Percentiles rank a stretch among this genome's conserved stretches.
These are phyloP conservation scores for Spergularia azorica DNA, from an alignment of 179 eudicot species.

Conservation along the genomic window DNA sequence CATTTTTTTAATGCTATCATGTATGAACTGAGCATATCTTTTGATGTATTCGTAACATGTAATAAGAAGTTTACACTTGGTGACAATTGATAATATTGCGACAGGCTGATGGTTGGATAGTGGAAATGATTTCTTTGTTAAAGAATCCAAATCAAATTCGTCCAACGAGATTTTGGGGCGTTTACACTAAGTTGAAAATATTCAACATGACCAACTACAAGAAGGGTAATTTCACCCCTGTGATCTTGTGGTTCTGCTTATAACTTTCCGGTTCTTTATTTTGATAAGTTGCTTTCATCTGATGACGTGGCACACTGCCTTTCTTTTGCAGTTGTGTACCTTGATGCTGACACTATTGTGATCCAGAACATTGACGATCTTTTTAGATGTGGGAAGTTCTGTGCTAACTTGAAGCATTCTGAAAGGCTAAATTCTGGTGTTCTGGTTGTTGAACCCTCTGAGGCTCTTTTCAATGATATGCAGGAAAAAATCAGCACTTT, in stretches of 20 bases:
- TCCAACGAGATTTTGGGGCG: constrained; percentile 97
- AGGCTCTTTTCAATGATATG: constrained; percentile 79
- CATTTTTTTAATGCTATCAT: not conserved
- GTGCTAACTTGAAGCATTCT: constrained; percentile 98
- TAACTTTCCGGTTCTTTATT: not conserved
- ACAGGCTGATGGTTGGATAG: constrained; percentile 99
- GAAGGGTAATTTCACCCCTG: constrained; percentile 58
- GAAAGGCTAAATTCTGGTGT: constrained; percentile 98
- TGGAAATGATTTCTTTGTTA: constrained; percentile 75
- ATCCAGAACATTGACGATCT: constrained; percentile 86
- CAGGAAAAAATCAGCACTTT: constrained; percentile 71
- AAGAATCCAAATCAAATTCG: constrained; percentile 89
- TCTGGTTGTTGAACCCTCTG: constrained; percentile 94
- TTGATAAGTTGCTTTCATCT: not conserved
- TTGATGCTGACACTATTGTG: constrained; percentile 98
- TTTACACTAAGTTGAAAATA: constrained; percentile 95
- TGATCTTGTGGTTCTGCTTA: not conserved
- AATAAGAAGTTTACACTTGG: constrained; percentile 29
- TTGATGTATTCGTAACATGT: constrained; percentile 51
- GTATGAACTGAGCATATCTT: constrained; percentile 7
- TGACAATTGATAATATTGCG: constrained; percentile 31
- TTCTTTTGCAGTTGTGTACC: constrained; percentile 80
- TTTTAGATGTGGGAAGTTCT: constrained; percentile 87
- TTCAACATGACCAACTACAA: constrained; percentile 89
- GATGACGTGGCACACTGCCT: not conserved